These are phyloP conservation scores for Kodamaea fukazawae DNA, from an alignment of 805 yeast species.

Conservation along the genomic window DNA sequence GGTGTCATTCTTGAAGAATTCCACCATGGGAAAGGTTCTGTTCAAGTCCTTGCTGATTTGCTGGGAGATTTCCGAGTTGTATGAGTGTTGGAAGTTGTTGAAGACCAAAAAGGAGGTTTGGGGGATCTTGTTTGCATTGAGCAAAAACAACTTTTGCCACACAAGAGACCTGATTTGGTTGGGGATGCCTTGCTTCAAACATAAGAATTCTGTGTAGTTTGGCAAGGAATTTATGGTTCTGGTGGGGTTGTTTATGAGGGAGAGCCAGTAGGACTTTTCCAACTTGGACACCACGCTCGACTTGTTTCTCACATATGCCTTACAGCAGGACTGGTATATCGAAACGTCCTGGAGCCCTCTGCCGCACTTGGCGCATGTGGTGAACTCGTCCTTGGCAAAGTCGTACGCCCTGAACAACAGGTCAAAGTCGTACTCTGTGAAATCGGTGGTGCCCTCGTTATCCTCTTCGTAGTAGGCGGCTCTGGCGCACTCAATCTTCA, in stretches of 20 bases:
- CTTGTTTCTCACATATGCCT: conserved; percentile 17
- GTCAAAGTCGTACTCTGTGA: conserved; percentile 16
- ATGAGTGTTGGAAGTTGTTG: conserved; percentile 43
- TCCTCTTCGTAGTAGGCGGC: conserved; percentile 13
- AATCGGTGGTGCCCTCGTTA: conserved; percentile 11
- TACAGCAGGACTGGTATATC: conserved; percentile 24
- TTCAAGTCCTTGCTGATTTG: conserved; percentile 57
- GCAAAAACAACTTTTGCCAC: conserved; percentile 42
- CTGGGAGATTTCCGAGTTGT: conserved; percentile 34
- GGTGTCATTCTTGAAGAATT: conserved; percentile 42
- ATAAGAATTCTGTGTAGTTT: conserved; percentile 43
- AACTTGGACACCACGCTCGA: conserved; percentile 19
- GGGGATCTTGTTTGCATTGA: conserved; percentile 32
- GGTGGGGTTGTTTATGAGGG: conserved; percentile 43
- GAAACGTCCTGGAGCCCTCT: conserved; percentile 14
- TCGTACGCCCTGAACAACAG: conserved; percentile 18
- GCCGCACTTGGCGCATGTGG: conserved; percentile 33
- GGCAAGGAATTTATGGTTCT: conserved; percentile 47
- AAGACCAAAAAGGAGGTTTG: conserved; percentile 32
- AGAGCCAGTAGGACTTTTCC: conserved; percentile 44
- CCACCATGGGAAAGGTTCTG: conserved; percentile 57
- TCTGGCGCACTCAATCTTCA: conserved; percentile 24
- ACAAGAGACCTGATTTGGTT: conserved; percentile 40
- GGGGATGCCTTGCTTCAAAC: conserved; percentile 46
- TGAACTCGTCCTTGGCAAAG: conserved; percentile 29